Conservation (phyloP, 2,329 filamentous ascomycete species). For the Diaporthe citri region DNA sequence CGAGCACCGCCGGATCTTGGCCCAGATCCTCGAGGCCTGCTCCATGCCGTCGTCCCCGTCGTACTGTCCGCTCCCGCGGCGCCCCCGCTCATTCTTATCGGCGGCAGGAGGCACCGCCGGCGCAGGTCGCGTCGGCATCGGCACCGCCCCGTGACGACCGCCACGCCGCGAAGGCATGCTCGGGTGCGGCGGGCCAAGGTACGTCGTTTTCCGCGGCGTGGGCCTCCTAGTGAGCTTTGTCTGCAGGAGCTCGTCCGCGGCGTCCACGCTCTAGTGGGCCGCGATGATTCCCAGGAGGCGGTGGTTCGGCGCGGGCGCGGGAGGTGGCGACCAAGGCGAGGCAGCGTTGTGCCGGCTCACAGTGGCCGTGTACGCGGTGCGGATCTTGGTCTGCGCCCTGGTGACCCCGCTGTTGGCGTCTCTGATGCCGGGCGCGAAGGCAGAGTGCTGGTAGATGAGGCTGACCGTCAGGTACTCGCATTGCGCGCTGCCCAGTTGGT, state of each 20-base stretch:
- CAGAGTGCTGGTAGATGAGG: constrained; percentile 68
- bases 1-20: constrained; percentile 36
- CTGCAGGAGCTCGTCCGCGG: constrained; percentile 57
- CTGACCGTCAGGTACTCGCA: constrained; percentile 65
- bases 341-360: constrained; percentile 61
- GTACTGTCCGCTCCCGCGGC: constrained; percentile 35
- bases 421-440: constrained; percentile 55
- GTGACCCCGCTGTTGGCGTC: constrained; percentile 48
- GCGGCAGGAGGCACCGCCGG: not conserved
- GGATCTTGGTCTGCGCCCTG: constrained; percentile 60
- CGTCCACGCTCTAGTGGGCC: constrained; percentile 61
- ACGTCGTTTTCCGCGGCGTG: constrained; percentile 39
- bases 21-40: constrained; percentile 38
- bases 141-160: not conserved
- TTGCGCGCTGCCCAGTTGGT: constrained; percentile 63
- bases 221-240: constrained; percentile 42
- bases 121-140: constrained; percentile 6
- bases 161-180: not conserved
- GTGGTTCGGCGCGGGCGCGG: constrained; percentile 49
- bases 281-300: constrained; percentile 60
- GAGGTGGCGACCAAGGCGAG: constrained; percentile 66
- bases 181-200: not conserved
- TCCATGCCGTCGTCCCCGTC: not conserved
- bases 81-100: constrained; percentile 11
- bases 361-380: constrained; percentile 65